These are phyloP conservation scores for Colletotrichum spaethianum DNA, from an alignment of 2,329 filamentous ascomycete genomes.

Conservation along the genomic window DNA sequence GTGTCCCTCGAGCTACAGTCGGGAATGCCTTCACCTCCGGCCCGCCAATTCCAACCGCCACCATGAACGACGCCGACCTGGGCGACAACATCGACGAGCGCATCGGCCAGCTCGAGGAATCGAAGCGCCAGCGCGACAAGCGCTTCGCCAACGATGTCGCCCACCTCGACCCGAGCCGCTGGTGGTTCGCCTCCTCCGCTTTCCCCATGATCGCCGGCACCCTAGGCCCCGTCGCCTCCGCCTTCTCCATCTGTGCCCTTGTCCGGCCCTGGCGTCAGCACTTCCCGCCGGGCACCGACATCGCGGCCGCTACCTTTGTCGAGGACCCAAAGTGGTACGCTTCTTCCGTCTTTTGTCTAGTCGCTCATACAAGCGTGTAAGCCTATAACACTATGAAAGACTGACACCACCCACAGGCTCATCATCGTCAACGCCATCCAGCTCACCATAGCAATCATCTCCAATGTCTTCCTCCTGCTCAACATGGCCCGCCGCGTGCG, in stretches of 20 bases:
- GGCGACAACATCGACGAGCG: constrained; percentile 55
- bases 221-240: constrained; percentile 87
- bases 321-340: constrained; percentile 78
- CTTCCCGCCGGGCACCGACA: constrained; percentile 60
- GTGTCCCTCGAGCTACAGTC: background rate
- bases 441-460: constrained; percentile 80
- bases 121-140: constrained; percentile 44
- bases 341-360: constrained; percentile 19
- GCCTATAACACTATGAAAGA: background rate
- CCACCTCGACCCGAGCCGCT: constrained; percentile 67
- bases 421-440: constrained; percentile 84
- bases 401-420: constrained; percentile 62
- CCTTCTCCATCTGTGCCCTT: constrained; percentile 90
- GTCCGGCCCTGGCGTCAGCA: constrained; percentile 82
- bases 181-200: constrained; percentile 75
- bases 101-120: constrained; percentile 47
- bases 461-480: constrained; percentile 86
- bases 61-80: constrained; percentile 60
- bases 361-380: background rate
- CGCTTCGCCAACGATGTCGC: constrained; percentile 55
- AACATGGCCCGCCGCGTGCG: constrained; percentile 88
- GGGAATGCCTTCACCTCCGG: constrained; percentile 34
- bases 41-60: constrained; percentile 18
- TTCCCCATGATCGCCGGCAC: constrained; percentile 88
- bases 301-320: constrained; percentile 67